Base-by-base conservation (phyloP, 2,329 filamentous ascomycete genomes). In the Penicillium sp. region DNA sequence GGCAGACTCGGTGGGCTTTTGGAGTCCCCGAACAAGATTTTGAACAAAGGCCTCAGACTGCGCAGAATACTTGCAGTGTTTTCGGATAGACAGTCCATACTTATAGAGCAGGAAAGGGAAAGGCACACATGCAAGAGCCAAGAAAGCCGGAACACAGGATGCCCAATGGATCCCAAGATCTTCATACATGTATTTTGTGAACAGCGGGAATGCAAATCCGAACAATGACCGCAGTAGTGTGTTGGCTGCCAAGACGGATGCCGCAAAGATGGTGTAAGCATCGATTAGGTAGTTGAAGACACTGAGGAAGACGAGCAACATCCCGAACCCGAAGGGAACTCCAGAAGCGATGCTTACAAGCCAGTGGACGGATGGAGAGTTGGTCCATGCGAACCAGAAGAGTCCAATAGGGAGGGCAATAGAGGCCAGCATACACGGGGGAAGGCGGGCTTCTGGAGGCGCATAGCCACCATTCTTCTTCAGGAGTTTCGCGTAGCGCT, bases 351-450 rank as follows among this genome's bases (percentile, higher is more conserved):
- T 68, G 54, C 67, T 67, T 14, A 66, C 73, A 52, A 76, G 72
- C 73, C 73, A 76, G 59, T 76, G 73, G 34, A 75, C 61, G 2
- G 66, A 67, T 55, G 70, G 75, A 53, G 74, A 79, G 49, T 82
- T 80, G 1, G 83, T 83, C 83, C 83, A 85, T 0, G 82, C 82
- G 55, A 85, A 82, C 81, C 81, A 84, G 68, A 85, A 84, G 5
- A 85, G 73, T 16, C 81, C 80, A 40, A 83, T 68, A 0, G 85
- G 84, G 38, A 87, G 74, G n/a, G 73, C 70, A 22, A 82, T 72
- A 51, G 75, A 77, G 32, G 79, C 79, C 4, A 81, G 58, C 57
- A 82, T 78, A 43, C 74, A 76, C 6, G 80, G 77, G 2, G 80
- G 79, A 2, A 84, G 69, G 47, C 80, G 81, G 38, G 79, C 80